Evolutionary conservation across 805 yeast genomes (phyloP).

Genomic region (Cyberlindnera misumaiensis): DNA sequence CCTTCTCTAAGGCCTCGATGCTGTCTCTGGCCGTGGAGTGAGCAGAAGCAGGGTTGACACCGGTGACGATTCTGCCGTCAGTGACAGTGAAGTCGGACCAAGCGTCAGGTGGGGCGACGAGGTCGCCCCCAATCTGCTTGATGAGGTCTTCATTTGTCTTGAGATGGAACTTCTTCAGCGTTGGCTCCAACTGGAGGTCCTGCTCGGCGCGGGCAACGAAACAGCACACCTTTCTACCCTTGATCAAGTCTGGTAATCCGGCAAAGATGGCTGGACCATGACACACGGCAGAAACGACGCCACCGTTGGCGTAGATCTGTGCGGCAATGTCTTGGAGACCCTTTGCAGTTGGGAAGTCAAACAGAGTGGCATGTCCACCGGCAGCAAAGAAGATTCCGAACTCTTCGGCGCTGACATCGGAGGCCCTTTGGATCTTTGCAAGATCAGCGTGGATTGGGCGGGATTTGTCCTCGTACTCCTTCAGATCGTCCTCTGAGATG

Average conservation of each 20-base stretch:
- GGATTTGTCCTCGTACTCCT: slow-evolving; percentile 30
- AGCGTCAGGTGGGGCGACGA: neutral
- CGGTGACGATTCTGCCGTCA: slow-evolving; percentile 1
- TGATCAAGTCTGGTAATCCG: slow-evolving; percentile 39
- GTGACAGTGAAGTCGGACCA: neutral
- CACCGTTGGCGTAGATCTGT: slow-evolving; percentile 42
- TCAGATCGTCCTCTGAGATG: slow-evolving; percentile 38
- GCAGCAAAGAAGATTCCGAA: slow-evolving; percentile 53
- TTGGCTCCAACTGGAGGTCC: slow-evolving; percentile 5
- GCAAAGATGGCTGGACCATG: slow-evolving; percentile 60
- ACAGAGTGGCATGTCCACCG: slow-evolving; percentile 60
- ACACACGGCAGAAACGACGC: slow-evolving; percentile 59
- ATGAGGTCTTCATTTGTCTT: slow-evolving; percentile 3
- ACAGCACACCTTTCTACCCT: slow-evolving; percentile 54
- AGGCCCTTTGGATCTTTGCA: slow-evolving; percentile 36
- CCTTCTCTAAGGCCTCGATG: neutral
- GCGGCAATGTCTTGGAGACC: slow-evolving; percentile 39
- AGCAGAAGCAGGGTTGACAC: neutral
- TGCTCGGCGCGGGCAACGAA: slow-evolving; percentile 51
- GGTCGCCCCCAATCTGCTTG: neutral
- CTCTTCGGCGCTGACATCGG: slow-evolving; percentile 41
- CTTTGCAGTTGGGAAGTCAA: slow-evolving; percentile 49
- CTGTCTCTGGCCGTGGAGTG: neutral
- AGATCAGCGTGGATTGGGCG: slow-evolving; percentile 35
- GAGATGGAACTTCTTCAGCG: slow-evolving; percentile 1